phyloP scores from a whole-genome alignment of 192 early-diverging fungal species.

The Coemansia sp. region DNA sequence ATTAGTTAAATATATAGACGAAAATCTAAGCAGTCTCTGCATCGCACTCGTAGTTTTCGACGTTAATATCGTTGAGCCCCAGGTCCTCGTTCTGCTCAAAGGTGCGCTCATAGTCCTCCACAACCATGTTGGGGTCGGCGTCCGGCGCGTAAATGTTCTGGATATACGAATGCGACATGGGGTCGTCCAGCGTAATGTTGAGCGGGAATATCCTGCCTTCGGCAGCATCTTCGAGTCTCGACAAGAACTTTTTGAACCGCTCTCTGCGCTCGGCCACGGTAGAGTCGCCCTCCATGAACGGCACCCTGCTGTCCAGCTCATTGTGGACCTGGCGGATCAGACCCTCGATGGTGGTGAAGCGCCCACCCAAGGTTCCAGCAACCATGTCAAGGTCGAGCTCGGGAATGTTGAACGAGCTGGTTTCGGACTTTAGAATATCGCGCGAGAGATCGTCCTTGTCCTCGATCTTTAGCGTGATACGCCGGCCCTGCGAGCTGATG shows the following conservation, averaged over 20 bases:
- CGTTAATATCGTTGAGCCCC: conserved; percentile 88
- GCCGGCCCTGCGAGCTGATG: conserved; percentile 74
- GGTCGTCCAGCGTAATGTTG: conserved; percentile 90
- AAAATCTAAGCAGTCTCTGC: not conserved
- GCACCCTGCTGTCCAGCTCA: conserved; percentile 70
- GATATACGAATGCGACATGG: conserved; percentile 86
- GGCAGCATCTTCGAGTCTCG: conserved; percentile 68
- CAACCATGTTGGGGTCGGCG: conserved; percentile 91
- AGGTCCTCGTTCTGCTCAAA: conserved; percentile 88
- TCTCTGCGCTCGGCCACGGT: conserved; percentile 54
- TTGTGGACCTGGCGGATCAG: conserved; percentile 87
- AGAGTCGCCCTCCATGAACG: conserved; percentile 79
- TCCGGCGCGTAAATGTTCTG: conserved; percentile 96
- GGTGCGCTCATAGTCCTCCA: conserved; percentile 82
- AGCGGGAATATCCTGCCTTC: conserved; percentile 58
- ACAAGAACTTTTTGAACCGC: conserved; percentile 71
- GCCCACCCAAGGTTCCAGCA: conserved; percentile 89
- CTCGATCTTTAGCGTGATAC: conserved; percentile 81
- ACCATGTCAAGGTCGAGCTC: conserved; percentile 88
- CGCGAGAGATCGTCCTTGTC: conserved; percentile 88
- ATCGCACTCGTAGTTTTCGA: conserved; percentile 66
- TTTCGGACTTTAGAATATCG: conserved; percentile 95
- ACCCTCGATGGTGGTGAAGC: conserved; percentile 96
- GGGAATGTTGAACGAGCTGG: conserved; percentile 87
- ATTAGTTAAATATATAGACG: not conserved